Evolutionary conservation across 495 filamentous ascomycete genomes (phyloP).

Genomic region (Penicillium tannophilum): DNA sequence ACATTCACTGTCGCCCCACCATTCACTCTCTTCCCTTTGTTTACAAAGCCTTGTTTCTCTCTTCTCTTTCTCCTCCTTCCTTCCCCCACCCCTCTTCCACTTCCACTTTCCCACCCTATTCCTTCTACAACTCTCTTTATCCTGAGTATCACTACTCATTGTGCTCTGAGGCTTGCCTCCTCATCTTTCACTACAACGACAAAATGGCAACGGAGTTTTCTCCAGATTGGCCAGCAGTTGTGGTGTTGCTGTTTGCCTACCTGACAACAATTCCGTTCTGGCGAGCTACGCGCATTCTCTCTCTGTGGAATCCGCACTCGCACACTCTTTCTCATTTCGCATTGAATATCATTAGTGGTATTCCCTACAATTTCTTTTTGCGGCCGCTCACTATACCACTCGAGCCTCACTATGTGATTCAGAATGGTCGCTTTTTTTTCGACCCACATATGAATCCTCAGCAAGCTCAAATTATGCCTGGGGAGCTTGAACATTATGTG

Average conservation of each 20-base stretch:
- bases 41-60: neutral
- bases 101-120: neutral
- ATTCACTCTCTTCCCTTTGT: neutral
- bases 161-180: neutral
- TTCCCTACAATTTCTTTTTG: neutral
- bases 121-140: neutral
- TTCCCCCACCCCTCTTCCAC: neutral
- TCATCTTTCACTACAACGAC: neutral
- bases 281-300: neutral
- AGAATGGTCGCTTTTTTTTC: neutral
- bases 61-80: neutral
- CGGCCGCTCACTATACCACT: neutral
- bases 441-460: neutral
- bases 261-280: neutral
- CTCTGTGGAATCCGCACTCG: neutral
- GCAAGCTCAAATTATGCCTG: neutral
- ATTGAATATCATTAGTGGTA: neutral
- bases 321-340: neutral
- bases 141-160: neutral
- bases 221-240: neutral
- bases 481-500: neutral
- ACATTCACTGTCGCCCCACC: neutral
- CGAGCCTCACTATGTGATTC: neutral
- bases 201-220: neutral
- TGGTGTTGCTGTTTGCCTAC: slow-evolving; percentile 1